A percentile compares a stretch with the other conserved stretches of the same genome.
These are phyloP conservation scores for Rhizoctonia solani DNA, from an alignment of 1,284 basidiomycete species.

Conservation along the genomic window DNA sequence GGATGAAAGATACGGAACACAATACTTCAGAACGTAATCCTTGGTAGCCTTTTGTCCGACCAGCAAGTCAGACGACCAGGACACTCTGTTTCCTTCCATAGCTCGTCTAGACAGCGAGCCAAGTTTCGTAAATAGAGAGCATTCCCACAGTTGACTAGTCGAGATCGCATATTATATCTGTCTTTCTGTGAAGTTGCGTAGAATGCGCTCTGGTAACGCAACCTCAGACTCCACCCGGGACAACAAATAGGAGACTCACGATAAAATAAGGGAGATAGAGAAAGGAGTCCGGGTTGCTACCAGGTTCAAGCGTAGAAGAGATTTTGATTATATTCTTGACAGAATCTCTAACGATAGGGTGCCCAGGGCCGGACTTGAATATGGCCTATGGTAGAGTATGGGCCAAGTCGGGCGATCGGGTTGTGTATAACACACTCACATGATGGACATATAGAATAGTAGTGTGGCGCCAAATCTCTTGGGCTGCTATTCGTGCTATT, in stretches of 20 bases:
- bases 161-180: too few species aligned
- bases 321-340: constrained; percentile 4
- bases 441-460: constrained; percentile 4
- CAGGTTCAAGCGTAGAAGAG: not conserved
- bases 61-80: too few species aligned
- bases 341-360: not conserved
- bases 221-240: too few species aligned
- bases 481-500: constrained; percentile 1
- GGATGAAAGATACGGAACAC: too few species aligned
- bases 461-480: constrained; percentile 17
- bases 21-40: too few species aligned
- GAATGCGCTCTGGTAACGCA: too few species aligned
- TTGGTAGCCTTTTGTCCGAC: too few species aligned
- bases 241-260: not conserved
- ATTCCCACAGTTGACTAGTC: too few species aligned
- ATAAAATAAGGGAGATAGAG: constrained; percentile 18
- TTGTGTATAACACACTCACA: not conserved
- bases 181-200: too few species aligned
- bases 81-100: too few species aligned
- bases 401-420: not conserved
- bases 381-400: not conserved
- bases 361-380: not conserved
- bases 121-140: too few species aligned
- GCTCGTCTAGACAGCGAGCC: too few species aligned
- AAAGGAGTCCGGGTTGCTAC: constrained; percentile 9